Evolutionary conservation across 495 filamentous ascomycete genomes (phyloP), one percentile per base, ranked within the genome.

Genomic region (Podospora pseudocomata): DNA sequence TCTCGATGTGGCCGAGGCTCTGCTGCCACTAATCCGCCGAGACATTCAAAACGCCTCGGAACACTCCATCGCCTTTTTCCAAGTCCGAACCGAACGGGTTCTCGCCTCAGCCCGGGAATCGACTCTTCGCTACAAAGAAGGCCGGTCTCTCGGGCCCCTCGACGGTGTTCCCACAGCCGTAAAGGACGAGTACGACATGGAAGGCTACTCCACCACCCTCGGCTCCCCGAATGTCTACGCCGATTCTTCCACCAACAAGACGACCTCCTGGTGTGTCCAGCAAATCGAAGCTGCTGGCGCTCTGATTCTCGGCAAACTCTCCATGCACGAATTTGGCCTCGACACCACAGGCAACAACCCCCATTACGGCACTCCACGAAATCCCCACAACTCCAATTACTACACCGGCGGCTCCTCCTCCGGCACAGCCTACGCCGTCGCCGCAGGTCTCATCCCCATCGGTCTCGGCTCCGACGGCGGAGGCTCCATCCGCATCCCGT

Each of bases 341-440:
- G 92, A 94, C 71, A 92, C 89, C 9, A 92, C 87, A 27, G 93
- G 93, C 77, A 93, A 92, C 80, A 94, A 96, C 70, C 90, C 91
- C 23, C 86, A 85, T 64, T 85, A 85, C 74, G 92, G 92, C 62
- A 96, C 92, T 0, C 92, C 92, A 0, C 77, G 80, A 9, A 96
- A 96, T 76, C 92, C 92, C 1, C 85, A 91, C 73, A 92, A 94
- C 74, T 68, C 75, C 0, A 67, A 79, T 16, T 96, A 91, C 82
- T 96, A 96, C 79, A 89, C 89, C 57, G 92, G 92, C 55, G 92
- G 92, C 30, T 92, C 89, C 9, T 96, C 93, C 7, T 91, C 91
- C 3, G 92, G 92, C 4, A 86, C 90, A 26, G 92, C 85, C 1
- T 94, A 93, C 71, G 87, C 88, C 60, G 89, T 94, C 49, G 80